These are phyloP conservation scores for Setaria viridis DNA, from an alignment of 202 grass and related monocot genomes.

Conservation along the genomic window DNA sequence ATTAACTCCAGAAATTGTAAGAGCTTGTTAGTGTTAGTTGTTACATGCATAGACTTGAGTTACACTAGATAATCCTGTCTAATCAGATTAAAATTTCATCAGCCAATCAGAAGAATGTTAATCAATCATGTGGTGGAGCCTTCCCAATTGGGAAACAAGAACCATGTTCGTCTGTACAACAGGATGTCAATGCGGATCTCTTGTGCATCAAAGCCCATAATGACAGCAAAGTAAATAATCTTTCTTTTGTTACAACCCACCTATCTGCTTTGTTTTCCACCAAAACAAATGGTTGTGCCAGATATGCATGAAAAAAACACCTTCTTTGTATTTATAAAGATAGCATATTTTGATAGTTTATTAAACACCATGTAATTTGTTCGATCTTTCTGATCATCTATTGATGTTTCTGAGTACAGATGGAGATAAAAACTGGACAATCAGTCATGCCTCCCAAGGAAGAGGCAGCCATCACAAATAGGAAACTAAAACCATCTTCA, in stretches of 20 bases:
- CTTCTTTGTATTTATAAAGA: neutral
- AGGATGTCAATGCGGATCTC: neutral
- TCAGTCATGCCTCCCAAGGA: neutral
- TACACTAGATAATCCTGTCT: slow-evolving; percentile 33
- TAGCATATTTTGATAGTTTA: neutral
- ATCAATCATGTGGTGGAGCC: slow-evolving; percentile 4
- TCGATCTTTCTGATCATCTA: neutral
- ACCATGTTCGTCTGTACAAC: neutral
- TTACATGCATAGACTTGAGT: neutral
- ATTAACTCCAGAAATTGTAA: neutral
- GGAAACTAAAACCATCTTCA: slow-evolving; percentile 27
- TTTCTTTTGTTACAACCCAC: neutral
- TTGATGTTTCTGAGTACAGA: slow-evolving; percentile 38
- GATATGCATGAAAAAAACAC: slow-evolving; percentile 4
- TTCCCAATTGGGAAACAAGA: slow-evolving; percentile 14
- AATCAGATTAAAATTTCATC: slow-evolving; percentile 18
- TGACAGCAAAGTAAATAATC: neutral
- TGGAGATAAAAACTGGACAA: neutral
- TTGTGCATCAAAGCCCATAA: slow-evolving; percentile 7
- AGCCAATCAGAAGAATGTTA: slow-evolving; percentile 17
- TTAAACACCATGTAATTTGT: neutral
- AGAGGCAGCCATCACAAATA: neutral
- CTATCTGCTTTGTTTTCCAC: neutral
- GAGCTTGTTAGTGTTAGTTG: slow-evolving; percentile 14
- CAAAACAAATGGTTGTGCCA: neutral